Conservation (phyloP, 2,329 filamentous ascomycete species). For the Sarocladium oryzae region DNA sequence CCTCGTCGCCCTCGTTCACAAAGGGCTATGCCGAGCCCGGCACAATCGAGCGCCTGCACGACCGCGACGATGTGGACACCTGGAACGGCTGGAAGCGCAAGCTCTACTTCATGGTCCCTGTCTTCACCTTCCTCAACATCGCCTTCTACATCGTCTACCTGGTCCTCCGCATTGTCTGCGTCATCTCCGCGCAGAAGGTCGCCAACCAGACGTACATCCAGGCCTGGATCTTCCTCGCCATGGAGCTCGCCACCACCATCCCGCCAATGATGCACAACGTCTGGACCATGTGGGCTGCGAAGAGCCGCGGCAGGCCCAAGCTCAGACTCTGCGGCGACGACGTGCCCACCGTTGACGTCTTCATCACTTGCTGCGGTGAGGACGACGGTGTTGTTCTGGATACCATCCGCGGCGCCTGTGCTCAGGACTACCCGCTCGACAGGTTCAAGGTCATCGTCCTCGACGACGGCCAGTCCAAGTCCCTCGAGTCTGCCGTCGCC, state of each 20-base stretch:
- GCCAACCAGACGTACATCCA: constrained; percentile 34
- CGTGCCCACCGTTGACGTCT: constrained; percentile 48
- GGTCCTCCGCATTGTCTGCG: constrained; percentile 42
- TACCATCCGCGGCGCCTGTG: constrained; percentile 48
- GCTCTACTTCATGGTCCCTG: constrained; percentile 30
- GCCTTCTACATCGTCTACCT: constrained; percentile 43
- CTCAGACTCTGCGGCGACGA: constrained; percentile 42
- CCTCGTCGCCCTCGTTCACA: constrained; percentile 23
- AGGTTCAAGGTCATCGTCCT: constrained; percentile 48
- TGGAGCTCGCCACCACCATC: constrained; percentile 47
- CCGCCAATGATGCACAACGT: constrained; percentile 50
- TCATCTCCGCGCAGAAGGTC: constrained; percentile 42
- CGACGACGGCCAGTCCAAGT: constrained; percentile 44
- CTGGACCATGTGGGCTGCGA: constrained; percentile 51
- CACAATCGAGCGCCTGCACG: constrained; percentile 31
- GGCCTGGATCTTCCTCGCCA: constrained; percentile 51
- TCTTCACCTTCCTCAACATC: constrained; percentile 34
- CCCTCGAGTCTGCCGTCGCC: constrained; percentile 33
- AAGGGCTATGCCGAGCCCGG: constrained; percentile 21
- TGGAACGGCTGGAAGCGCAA: constrained; percentile 38
- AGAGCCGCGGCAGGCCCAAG: constrained; percentile 46
- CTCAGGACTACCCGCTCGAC: constrained; percentile 46
- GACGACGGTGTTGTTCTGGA: constrained; percentile 49
- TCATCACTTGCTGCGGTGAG: constrained; percentile 53
- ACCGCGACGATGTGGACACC: constrained; percentile 36